Percentiles rank a stretch among this genome's conserved stretches.
These are phyloP conservation scores for Candida ovalis DNA, from an alignment of 805 yeast genomes.

Conservation along the genomic window DNA sequence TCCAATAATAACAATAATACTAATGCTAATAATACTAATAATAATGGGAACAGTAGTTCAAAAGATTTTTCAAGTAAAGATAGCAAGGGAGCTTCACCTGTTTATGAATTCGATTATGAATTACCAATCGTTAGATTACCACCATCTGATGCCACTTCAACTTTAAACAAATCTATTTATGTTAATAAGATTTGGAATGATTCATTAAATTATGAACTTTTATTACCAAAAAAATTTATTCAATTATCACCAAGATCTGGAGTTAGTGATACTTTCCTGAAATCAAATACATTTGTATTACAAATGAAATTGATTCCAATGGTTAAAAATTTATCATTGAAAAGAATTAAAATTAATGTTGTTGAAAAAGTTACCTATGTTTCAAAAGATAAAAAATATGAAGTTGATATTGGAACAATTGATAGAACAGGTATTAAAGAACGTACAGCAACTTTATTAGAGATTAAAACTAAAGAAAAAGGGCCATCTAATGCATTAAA, in stretches of 20 bases:
- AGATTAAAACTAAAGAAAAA: slow-evolving; percentile 54
- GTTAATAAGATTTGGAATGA: slow-evolving; percentile 76
- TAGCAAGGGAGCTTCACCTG: background rate
- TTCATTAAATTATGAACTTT: slow-evolving; percentile 63
- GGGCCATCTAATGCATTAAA: slow-evolving; percentile 36
- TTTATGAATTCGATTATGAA: slow-evolving; percentile 34
- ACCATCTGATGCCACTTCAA: slow-evolving; percentile 53
- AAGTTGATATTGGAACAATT: slow-evolving; percentile 46
- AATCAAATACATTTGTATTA: slow-evolving; percentile 35
- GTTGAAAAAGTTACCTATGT: slow-evolving; percentile 63
- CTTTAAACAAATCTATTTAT: slow-evolving; percentile 68
- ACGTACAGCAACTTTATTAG: slow-evolving; percentile 55
- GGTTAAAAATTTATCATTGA: slow-evolving; percentile 56
- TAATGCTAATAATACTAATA: background rate
- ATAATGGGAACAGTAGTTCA: background rate
- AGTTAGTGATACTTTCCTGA: slow-evolving; percentile 20
- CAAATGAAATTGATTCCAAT: slow-evolving; percentile 66
- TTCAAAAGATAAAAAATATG: slow-evolving; percentile 50
- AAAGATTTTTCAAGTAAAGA: background rate
- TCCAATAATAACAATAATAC: slow-evolving; percentile 20
- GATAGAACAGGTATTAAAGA: slow-evolving; percentile 40
- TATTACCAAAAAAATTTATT: slow-evolving; percentile 67
- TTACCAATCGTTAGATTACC: slow-evolving; percentile 53
- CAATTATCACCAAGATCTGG: slow-evolving; percentile 53
- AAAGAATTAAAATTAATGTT: slow-evolving; percentile 61